phyloP scores from a whole-genome alignment of 495 filamentous ascomycete species.

The Elaphomyces granulatus region DNA sequence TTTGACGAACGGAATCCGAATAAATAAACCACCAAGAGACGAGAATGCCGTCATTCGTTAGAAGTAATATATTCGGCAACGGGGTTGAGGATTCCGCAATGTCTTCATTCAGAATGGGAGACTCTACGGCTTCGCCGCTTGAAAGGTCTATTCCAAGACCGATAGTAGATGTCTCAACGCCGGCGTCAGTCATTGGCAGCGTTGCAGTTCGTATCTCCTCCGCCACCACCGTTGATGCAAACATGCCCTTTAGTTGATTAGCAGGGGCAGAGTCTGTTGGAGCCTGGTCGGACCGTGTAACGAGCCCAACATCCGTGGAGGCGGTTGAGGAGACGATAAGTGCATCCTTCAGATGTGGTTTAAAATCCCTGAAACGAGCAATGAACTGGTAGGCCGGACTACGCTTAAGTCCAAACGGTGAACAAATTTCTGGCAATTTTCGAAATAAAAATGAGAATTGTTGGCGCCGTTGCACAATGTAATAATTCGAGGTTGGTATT shows the following conservation, averaged over 20 bases:
- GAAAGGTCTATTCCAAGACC: slow-evolving; percentile 75
- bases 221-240: slow-evolving; percentile 54
- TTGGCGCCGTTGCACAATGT: slow-evolving; percentile 55
- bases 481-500: slow-evolving; percentile 48
- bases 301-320: slow-evolving; percentile 58
- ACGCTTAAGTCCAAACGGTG: slow-evolving; percentile 51
- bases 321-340: slow-evolving; percentile 73
- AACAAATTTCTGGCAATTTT: slow-evolving; percentile 55
- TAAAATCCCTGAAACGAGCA: slow-evolving; percentile 58
- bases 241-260: slow-evolving; percentile 50
- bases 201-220: slow-evolving; percentile 67
- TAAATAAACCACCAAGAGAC: slow-evolving; percentile 86
- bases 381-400: slow-evolving; percentile 62
- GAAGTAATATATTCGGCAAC: slow-evolving; percentile 68
- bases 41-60: slow-evolving; percentile 82
- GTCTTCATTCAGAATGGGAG: slow-evolving; percentile 65
- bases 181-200: slow-evolving; percentile 58
- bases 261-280: not conserved
- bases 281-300: slow-evolving; percentile 55
- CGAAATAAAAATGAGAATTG: slow-evolving; percentile 48
- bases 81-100: slow-evolving; percentile 63
- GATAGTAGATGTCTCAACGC: slow-evolving; percentile 62
- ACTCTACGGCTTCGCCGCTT: slow-evolving; percentile 56
- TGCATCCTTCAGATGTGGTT: slow-evolving; percentile 61
- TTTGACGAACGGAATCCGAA: slow-evolving; percentile 63